Evolutionary conservation across 352 stramenopile genomes (phyloP).

Genomic region (Phytophthora sp.): DNA sequence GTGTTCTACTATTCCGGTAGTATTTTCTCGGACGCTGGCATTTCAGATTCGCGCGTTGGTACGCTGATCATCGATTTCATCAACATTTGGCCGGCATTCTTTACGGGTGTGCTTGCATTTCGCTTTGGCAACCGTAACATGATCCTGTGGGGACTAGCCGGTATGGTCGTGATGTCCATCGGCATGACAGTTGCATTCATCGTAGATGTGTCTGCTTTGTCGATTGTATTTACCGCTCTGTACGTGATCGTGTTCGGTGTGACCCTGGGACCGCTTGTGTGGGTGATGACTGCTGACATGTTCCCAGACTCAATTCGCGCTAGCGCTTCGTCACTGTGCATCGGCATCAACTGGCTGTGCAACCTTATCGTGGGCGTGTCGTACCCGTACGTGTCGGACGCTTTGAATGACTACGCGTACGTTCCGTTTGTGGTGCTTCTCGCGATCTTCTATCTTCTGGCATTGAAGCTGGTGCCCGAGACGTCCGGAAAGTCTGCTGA

Average conservation of each 20-base stretch:
- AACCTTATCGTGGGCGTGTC: constrained; percentile 6
- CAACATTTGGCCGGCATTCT: constrained; percentile 9
- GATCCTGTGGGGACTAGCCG: constrained; percentile 8
- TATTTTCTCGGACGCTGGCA: constrained; percentile 1
- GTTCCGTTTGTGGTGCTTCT: constrained; percentile 14
- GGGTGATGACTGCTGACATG: constrained; percentile 9
- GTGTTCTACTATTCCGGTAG: constrained; percentile 11
- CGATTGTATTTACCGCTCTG: constrained; percentile 10
- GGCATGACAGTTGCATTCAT: constrained; percentile 15
- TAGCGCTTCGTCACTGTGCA: constrained; percentile 4
- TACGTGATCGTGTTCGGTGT: constrained; percentile 9
- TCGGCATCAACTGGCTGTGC: constrained; percentile 11
- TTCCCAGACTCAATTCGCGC: constrained; percentile 8
- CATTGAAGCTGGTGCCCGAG: constrained; percentile 5
- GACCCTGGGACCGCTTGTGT: constrained; percentile 4
- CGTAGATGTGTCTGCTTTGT: neutral
- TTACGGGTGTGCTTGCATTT: constrained; percentile 8
- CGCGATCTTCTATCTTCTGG: constrained; percentile 11
- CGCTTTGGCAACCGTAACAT: constrained; percentile 16
- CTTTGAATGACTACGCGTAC: neutral
- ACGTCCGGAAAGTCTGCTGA: constrained; percentile 5
- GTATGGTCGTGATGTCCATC: constrained; percentile 12
- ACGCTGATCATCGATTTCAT: constrained; percentile 12
- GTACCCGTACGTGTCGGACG: constrained; percentile 1
- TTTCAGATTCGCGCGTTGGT: neutral